A percentile compares a stretch with the other conserved stretches of the same genome.
Conservation (phyloP, 495 filamentous ascomycete genomes). For the Neurospora sp. region DNA sequence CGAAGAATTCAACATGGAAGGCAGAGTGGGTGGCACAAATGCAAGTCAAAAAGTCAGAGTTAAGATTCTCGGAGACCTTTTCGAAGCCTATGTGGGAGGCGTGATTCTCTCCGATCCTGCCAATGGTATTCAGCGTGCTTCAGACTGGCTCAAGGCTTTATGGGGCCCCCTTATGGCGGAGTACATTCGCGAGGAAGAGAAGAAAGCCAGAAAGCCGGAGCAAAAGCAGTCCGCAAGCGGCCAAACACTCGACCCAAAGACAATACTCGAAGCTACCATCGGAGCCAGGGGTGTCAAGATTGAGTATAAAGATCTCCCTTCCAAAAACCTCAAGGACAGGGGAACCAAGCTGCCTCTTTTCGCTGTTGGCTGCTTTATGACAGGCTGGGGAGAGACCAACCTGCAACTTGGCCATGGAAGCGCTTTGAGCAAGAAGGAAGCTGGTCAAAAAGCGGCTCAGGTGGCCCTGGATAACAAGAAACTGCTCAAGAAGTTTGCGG, state of each 20-base stretch:
- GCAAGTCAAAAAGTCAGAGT: slow-evolving; percentile 40
- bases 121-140: slow-evolving; percentile 47
- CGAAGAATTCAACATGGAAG: slow-evolving; percentile 26
- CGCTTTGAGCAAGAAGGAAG: slow-evolving; percentile 62
- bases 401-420: slow-evolving; percentile 56
- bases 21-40: slow-evolving; percentile 20
- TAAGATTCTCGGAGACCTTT: slow-evolving; percentile 74
- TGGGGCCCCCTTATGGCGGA: slow-evolving; percentile 46
- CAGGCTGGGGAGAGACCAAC: slow-evolving; percentile 61
- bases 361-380: slow-evolving; percentile 58
- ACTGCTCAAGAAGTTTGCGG: slow-evolving; percentile 44
- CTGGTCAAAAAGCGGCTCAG: slow-evolving; percentile 59
- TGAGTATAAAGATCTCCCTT: slow-evolving; percentile 51
- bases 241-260: slow-evolving; percentile 20
- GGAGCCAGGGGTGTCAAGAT: slow-evolving; percentile 52
- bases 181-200: slow-evolving; percentile 31
- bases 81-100: slow-evolving; percentile 81
- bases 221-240: slow-evolving; percentile 16
- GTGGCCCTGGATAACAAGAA: slow-evolving; percentile 52
- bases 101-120: slow-evolving; percentile 53
- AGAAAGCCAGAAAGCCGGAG: slow-evolving; percentile 15
- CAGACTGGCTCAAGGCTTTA: slow-evolving; percentile 58
- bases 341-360: slow-evolving; percentile 51
- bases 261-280: slow-evolving; percentile 46
- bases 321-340: slow-evolving; percentile 42